Base-by-base conservation (phyloP, 2,329 filamentous ascomycete species). In the Magnaporthiopsis rhizophila region DNA sequence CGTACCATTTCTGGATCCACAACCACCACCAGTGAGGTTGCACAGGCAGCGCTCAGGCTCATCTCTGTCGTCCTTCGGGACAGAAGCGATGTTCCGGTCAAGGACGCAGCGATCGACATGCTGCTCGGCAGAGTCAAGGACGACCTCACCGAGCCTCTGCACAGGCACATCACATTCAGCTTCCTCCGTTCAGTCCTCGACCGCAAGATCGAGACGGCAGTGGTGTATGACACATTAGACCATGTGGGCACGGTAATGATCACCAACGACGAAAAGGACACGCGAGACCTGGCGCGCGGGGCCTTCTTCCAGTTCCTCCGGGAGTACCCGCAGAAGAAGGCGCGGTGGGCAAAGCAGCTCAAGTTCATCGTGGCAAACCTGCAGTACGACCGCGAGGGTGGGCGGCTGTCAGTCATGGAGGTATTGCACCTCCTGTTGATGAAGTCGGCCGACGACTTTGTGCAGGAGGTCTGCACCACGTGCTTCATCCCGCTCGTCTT, bases 221-320 rank as follows among this genome's bases (percentile, higher is more conserved):
- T 89, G 58, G 88, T 99, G 36, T 99, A 99, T 73, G 94, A 98
- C 72, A 89, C 90, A 11, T 84, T 97, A 67, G 95, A 99, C 73
- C 88, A 92, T 70, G 89, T 96, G 36, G 91, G 92, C 60, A 88
- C 86, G 3, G 89, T 97, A 74, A 98, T 98, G 93, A 90, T 99
- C 65, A 97, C 90, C 59, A 98, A 98, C 72, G 91, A 97, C 67
- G 93, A 96, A 69, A 89, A 90, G 69, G 88, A 90, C 68, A 94
- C 94, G 2, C 86, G 95, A 63, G 92, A 97, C 73, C 81, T 96
- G 53, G 93, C 94, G 18, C 85, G 95, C 65, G 92, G 92, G 26
- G 89, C 92, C 18, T 99, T 96, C 76, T 89, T 97, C 75, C 92
- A 97, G 69, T 99, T 99, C 77, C 80, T 99, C 64, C 86, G 93